Base-by-base conservation (phyloP, 345 rosid species). In the Eutrema heterophyllum region DNA sequence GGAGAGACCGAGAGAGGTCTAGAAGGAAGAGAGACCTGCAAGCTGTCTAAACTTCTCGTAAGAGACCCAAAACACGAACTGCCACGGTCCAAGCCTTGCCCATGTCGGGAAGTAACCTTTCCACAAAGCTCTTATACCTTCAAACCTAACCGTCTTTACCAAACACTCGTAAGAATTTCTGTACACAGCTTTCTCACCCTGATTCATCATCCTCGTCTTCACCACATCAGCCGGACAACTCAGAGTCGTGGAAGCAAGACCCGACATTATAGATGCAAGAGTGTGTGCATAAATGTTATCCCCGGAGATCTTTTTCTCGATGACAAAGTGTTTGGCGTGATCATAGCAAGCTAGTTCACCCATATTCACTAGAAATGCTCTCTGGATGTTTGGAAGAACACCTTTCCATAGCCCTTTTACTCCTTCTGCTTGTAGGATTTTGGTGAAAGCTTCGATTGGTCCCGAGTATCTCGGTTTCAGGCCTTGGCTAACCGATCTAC, bases 41-140 rank as follows among this genome's bases (percentile, higher is more conserved):
- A 81, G 72, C 48, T 79, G 81, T 68, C 95, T 83, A 27, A 88
- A 76, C 76, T 83, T 88, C 86, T 93, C 98, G 5, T 93, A 93
- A 3, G 95, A 86, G 36, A 90, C 97, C 98, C 97, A 93, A 81
- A 93, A 90, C 79, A 88, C 87, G 16, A 90, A 93, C 66, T 93
- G 98, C 97, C 93, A 93, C 4, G 98, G 95, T 67, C 98, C 98
- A 65, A 93, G 95, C 78, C 97, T 87, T 18, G 92, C 93, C 98
- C 97, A 90, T 15, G 93, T 90, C 48, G 96, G 97, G 52, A 87
- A 85, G 78, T 90, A 90, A 15, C 95, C 98, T 78, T 90, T 93
- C 95, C 97, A 93, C 61, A 90, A 67, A 48, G 96, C 97, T 75
- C 72, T 74, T 53, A 86, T 16, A 45, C 98, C 98, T 80, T 90